Evolutionary conservation across 306 rosid genomes (phyloP), one percentile per base, ranked within the genome.

Genomic region (Prunus mume): DNA sequence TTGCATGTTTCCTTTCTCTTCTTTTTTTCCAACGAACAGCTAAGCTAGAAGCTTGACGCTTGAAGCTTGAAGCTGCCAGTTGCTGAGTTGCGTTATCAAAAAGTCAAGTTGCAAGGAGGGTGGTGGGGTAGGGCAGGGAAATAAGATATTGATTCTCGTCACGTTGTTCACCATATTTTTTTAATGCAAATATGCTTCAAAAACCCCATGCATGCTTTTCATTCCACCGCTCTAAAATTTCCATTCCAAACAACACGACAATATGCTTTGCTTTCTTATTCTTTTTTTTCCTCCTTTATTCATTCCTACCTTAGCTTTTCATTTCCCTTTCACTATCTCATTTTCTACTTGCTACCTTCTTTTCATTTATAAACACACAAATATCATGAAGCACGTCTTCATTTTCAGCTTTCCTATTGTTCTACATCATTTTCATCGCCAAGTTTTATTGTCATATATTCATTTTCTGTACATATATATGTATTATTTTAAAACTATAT

Each of bases 81-180:
- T 68, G n/a, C 25, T n/a, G n/a, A 8, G 9, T 51, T 51, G 56
- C 17, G 56, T 51, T 17, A 20, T 56, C 27, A 25, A 62, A 72
- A 65, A 64, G 68, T 55, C 83, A 68, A 73, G 79, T 80, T 80
- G 83, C 83, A n/a, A n/a, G n/a, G 30, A 30, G 45, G 3, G 41
- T 10, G 52, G 52, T 47, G 52, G 12, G 52, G 15, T 12, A 3
- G 52, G 12, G 17, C 14, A 25, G 76, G 75, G 28, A 38, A 62
- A 41, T 34, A 3, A 50, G 43, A 9, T 49, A 76, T 63, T 55
- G 55, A 79, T 79, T 66, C 80, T 65, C 72, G 54, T 83, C 86
- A 70, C 74, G 86, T 83, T 70, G 12, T 63, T 51, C 58, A 43
- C 14, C 4, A 24, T 13, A 6, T 5, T 34, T 38, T 51, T 51